These are phyloP conservation scores for Peronospora belbahrii DNA, from an alignment of 352 stramenopile genomes.

Conservation along the genomic window DNA sequence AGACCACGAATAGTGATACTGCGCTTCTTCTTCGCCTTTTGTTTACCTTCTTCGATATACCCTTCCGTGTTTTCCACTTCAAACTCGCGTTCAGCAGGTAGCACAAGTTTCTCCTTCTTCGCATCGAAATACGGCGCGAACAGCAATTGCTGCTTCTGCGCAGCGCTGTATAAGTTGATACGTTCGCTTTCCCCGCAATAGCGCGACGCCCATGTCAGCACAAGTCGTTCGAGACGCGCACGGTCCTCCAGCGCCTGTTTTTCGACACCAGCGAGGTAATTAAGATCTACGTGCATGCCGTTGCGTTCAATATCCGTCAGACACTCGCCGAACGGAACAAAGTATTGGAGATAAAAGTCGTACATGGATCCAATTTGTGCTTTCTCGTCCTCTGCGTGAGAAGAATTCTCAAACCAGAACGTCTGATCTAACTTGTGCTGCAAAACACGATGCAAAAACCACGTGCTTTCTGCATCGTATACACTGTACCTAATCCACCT, in stretches of 20 bases:
- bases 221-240: conserved; percentile 63
- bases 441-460: conserved; percentile 89
- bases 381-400: not conserved
- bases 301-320: conserved; percentile 98
- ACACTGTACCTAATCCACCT: conserved; percentile 96
- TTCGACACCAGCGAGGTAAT: conserved; percentile 91
- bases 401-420: conserved; percentile 68
- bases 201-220: conserved; percentile 88
- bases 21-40: conserved; percentile 70
- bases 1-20: conserved; percentile 84
- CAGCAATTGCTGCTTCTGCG: conserved; percentile 94
- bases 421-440: conserved; percentile 86
- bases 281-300: conserved; percentile 84
- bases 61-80: conserved; percentile 79
- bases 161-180: conserved; percentile 91
- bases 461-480: conserved; percentile 96
- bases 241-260: conserved; percentile 87
- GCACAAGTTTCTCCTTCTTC: conserved; percentile 66
- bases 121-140: conserved; percentile 88
- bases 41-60: conserved; percentile 59
- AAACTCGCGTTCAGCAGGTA: conserved; percentile 61
- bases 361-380: conserved; percentile 79
- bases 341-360: conserved; percentile 96
- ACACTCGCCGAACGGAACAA: conserved; percentile 96
- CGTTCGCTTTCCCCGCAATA: conserved; percentile 92